Conservation (phyloP, 768 basidiomycete genomes). For the Mrakia gelida region DNA sequence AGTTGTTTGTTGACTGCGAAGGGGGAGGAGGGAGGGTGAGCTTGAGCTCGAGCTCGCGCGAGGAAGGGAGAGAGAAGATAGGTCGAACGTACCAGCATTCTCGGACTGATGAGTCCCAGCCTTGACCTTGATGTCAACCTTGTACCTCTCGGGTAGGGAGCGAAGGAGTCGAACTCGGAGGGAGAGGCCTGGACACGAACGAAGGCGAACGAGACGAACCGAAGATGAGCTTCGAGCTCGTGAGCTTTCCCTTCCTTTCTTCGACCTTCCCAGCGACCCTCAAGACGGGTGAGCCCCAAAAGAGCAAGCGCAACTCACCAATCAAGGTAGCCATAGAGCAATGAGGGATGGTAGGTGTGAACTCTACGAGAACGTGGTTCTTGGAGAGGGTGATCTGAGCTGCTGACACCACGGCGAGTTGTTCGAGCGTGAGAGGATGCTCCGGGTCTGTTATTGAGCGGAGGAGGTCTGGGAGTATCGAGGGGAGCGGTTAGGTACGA, state of each 20-base stretch:
- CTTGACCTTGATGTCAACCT: conserved; percentile 87
- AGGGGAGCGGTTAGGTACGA: too few species aligned
- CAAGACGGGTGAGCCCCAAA: background rate
- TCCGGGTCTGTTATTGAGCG: conserved; percentile 48
- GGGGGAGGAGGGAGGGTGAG: background rate
- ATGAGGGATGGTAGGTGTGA: conserved; percentile 96
- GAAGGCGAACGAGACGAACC: background rate
- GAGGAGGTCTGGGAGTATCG: conserved; percentile 31
- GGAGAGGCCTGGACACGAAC: conserved; percentile 66
- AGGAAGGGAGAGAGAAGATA: background rate
- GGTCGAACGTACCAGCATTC: conserved; percentile 57
- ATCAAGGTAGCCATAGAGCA: conserved; percentile 97
- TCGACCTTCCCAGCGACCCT: background rate
- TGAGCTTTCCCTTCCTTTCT: background rate
- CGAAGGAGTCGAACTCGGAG: conserved; percentile 86
- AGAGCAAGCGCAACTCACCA: conserved; percentile 51
- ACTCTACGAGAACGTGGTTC: conserved; percentile 79
- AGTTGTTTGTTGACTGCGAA: conserved; percentile 89
- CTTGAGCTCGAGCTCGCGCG: background rate
- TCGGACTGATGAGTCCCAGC: conserved; percentile 96
- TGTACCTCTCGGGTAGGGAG: conserved; percentile 85
- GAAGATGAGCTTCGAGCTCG: background rate
- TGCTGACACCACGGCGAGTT: conserved; percentile 87
- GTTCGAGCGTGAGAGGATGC: conserved; percentile 84
- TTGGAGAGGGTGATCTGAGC: conserved; percentile 66